Conservation (phyloP, 2,329 filamentous ascomycete species). For the Pseudogymnoascus sp. region DNA sequence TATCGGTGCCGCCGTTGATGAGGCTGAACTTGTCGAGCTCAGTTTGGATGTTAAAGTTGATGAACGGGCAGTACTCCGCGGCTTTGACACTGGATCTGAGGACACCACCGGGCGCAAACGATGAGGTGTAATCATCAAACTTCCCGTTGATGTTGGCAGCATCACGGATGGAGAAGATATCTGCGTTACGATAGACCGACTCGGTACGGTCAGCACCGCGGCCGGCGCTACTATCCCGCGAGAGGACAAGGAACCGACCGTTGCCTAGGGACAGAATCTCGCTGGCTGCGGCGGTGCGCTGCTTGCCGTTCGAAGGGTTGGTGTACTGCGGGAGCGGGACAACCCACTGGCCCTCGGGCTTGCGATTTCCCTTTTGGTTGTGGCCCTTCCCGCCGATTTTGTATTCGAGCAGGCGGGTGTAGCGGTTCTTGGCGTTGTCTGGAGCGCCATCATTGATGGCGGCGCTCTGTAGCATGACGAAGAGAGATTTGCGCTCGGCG, state of each 20-base stretch:
- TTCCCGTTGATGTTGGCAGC: conserved; percentile 52
- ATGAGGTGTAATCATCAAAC: conserved; percentile 29
- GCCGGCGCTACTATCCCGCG: conserved; percentile 54
- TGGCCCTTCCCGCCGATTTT: conserved; percentile 41
- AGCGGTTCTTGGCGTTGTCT: conserved; percentile 43
- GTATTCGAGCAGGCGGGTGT: conserved; percentile 57
- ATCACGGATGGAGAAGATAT: conserved; percentile 55
- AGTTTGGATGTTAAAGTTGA: conserved; percentile 59
- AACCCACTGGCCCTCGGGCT: conserved; percentile 44
- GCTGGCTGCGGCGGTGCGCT: conserved; percentile 51
- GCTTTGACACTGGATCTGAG: conserved; percentile 46
- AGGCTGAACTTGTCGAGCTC: conserved; percentile 58
- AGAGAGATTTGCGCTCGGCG: conserved; percentile 54
- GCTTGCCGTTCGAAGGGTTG: conserved; percentile 39
- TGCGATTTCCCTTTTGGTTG: background rate
- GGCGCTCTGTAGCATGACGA: conserved; percentile 57
- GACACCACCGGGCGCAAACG: conserved; percentile 37
- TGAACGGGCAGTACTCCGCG: conserved; percentile 55
- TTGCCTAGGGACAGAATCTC: conserved; percentile 57
- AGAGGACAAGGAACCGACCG: conserved; percentile 57
- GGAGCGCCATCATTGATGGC: conserved; percentile 53
- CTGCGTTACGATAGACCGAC: conserved; percentile 59
- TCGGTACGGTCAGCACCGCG: conserved; percentile 43
- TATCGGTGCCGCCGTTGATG: conserved; percentile 53
- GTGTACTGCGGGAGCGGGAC: conserved; percentile 54